Evolutionary conservation across 345 rosid species (phyloP), one percentile per base, ranked within the genome.

Genomic region (Brassica incana): DNA sequence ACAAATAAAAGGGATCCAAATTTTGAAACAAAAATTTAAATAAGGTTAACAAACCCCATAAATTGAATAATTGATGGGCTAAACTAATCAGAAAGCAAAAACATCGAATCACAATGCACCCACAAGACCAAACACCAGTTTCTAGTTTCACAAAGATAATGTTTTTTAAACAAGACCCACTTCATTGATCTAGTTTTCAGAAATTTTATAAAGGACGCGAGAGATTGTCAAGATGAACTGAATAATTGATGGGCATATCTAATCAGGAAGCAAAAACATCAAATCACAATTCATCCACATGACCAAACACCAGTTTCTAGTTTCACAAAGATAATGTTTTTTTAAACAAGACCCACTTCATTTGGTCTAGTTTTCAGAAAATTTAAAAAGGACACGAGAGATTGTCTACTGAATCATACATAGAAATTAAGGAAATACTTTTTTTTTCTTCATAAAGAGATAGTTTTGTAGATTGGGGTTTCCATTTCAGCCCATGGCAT

Each of bases 401-500:
- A 79, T 48, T 67, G 74, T 79, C 82, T 73, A 74, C 48, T 62
- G 59, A 79, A 79, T 76, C 80, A 85, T 85, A 77, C 84, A 86
- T 56, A 76, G 73, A 84, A 69, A 60, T 69, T 16, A 69, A 30
- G 70, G 66, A 56, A 74, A 11, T 43, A 61, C n/a, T n/a, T 14
- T 45, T 67, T 77, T 16, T 65, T 2, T 36, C 43, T 32, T 45
- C 69, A 73, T 79, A 67, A 73, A 76, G 75, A 83, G 65, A 77
- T 10, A n/a, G 69, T 52, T 77, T 65, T 76, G 73, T 66, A 5
- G 76, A 54, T 32, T 11, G 83, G 50, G 18, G 35, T 65, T 50
- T 70, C 70, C 63, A 36, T 23, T 77, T 54, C 67, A 92, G 84
- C 99, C 97, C 99, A 94, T 94, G 71, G 97, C 99, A 78, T 94